phyloP scores from a whole-genome alignment of 495 filamentous ascomycete genomes.

The Tuber microsphaerosporum region DNA sequence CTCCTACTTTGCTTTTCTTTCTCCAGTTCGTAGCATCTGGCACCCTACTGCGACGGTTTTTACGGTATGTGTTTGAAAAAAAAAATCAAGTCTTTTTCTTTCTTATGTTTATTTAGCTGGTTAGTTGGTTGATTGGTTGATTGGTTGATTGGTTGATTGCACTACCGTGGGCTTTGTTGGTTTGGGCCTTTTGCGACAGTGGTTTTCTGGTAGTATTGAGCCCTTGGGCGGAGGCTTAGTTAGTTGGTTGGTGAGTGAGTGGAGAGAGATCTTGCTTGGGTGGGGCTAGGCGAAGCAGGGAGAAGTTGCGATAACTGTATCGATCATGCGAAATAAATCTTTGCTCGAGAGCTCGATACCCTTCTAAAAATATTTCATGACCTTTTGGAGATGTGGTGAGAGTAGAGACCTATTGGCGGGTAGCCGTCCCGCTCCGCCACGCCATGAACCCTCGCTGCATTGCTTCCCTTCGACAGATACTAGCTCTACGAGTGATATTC shows the following conservation, averaged over 20 bases:
- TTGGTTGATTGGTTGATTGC: neutral
- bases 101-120: neutral
- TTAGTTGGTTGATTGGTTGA: neutral
- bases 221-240: conserved; percentile 16
- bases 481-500: neutral
- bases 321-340: neutral
- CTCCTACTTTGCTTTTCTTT: neutral
- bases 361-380: neutral
- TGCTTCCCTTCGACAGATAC: neutral
- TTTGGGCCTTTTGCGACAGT: neutral
- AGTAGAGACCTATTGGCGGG: conserved; percentile 5
- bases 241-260: conserved; percentile 13
- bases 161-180: neutral
- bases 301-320: neutral
- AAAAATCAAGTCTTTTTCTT: neutral
- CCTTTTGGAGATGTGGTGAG: neutral
- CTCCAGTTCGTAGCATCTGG: neutral
- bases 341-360: neutral
- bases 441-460: conserved; percentile 1
- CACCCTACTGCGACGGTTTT: conserved; percentile 24
- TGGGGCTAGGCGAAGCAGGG: neutral
- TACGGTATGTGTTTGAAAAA: neutral
- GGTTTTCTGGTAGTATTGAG: conserved; percentile 10
- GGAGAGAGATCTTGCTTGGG: conserved; percentile 2
- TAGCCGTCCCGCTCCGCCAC: conserved; percentile 2